Evolutionary conservation across 1,139 yeast genomes (phyloP).

Genomic region (Candida labiduridarum): DNA sequence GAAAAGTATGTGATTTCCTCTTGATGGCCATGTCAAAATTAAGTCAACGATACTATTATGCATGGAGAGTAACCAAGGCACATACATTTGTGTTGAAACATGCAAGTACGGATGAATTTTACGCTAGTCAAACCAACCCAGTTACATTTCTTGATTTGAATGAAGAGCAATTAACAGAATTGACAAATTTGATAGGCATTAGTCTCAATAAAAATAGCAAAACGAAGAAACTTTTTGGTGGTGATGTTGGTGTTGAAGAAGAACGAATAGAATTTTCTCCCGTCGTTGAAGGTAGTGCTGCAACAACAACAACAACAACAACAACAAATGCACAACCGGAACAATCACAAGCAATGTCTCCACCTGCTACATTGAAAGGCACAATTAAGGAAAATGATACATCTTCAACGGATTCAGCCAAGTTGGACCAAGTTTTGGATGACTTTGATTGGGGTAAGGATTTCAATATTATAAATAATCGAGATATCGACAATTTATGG

Average conservation of each 20-base stretch:
- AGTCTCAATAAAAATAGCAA: slow-evolving; percentile 19
- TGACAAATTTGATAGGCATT: slow-evolving; percentile 26
- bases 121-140: slow-evolving; percentile 13
- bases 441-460: slow-evolving; percentile 18
- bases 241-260: background rate
- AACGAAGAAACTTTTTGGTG: slow-evolving; percentile 7
- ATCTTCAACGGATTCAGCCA: slow-evolving; percentile 3
- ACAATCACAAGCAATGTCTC: background rate
- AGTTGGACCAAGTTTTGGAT: background rate
- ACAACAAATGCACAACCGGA: background rate
- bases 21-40: slow-evolving; percentile 26
- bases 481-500: slow-evolving; percentile 44
- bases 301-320: background rate
- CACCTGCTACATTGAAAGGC: background rate
- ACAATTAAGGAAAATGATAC: slow-evolving; percentile 1
- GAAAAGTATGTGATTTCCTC: background rate
- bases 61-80: slow-evolving; percentile 46
- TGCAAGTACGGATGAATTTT: slow-evolving; percentile 26
- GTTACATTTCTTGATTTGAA: slow-evolving; percentile 12
- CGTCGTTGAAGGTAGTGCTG: too few relatives aligned
- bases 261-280: background rate
- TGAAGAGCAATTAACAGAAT: slow-evolving; percentile 28
- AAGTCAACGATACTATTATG: slow-evolving; percentile 44
- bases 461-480: slow-evolving; percentile 26
- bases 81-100: slow-evolving; percentile 31